phyloP scores from a whole-genome alignment of 345 rosid species.

The Gossypium herbaceum region DNA sequence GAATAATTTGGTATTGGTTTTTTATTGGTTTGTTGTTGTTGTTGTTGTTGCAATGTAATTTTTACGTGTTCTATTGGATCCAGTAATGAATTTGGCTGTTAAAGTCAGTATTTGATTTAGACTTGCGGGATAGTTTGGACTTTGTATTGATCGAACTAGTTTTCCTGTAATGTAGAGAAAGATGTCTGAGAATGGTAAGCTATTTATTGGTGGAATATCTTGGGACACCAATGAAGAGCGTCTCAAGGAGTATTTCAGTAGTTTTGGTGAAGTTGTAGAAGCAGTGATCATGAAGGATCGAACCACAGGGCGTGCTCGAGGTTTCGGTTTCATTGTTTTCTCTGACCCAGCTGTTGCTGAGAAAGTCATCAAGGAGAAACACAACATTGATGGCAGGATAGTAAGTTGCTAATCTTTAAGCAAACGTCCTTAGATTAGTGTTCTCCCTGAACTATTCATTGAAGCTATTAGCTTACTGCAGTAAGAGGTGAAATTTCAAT shows the following conservation, averaged over 20 bases:
- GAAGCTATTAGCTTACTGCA: neutral
- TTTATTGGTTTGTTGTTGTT: neutral
- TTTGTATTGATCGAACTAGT: conserved; percentile 9
- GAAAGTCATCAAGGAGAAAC: conserved; percentile 77
- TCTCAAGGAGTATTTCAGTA: conserved; percentile 82
- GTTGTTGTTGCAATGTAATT: conserved; percentile 9
- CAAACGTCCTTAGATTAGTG: conserved; percentile 2
- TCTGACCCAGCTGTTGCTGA: conserved; percentile 90
- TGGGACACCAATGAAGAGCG: conserved; percentile 98
- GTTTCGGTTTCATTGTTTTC: conserved; percentile 92
- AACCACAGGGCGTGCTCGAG: conserved; percentile 97
- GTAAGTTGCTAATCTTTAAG: conserved; percentile 36
- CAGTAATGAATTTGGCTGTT: conserved; percentile 18
- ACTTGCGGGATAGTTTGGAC: conserved; percentile 7
- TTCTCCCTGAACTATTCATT: conserved; percentile 6
- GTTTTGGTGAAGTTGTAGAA: conserved; percentile 89
- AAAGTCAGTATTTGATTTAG: conserved; percentile 17
- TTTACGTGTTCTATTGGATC: conserved; percentile 28
- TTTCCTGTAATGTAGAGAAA: conserved; percentile 37
- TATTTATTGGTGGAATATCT: conserved; percentile 95
- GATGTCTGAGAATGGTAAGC: conserved; percentile 91
- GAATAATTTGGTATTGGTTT: conserved; percentile 6
- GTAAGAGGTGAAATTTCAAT: conserved; percentile 14
- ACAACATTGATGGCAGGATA: conserved; percentile 91
- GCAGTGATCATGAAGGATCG: conserved; percentile 99